phyloP scores from a whole-genome alignment of 1,284 basidiomycete species.

The Leccinum variabile region DNA sequence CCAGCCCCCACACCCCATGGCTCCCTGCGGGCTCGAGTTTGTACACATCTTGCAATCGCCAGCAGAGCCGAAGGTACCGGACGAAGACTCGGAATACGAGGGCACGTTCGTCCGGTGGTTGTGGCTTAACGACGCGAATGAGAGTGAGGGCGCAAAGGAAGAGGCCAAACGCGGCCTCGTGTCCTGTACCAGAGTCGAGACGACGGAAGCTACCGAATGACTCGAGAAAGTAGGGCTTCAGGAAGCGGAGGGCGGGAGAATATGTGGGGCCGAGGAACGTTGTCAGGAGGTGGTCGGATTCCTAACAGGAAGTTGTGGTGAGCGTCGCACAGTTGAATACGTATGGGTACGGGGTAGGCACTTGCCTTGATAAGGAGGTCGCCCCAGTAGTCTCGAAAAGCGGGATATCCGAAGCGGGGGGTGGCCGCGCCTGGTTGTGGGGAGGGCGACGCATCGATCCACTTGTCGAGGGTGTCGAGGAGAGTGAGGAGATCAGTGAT shows the following conservation, averaged over 20 bases:
- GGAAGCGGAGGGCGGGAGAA: constrained; percentile 50
- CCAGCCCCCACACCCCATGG: constrained; percentile 95
- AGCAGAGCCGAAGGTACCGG: constrained; percentile 81
- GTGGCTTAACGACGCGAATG: constrained; percentile 58
- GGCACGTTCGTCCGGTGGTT: constrained; percentile 55
- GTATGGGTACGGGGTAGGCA: constrained; percentile 2
- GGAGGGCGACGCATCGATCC: constrained; percentile 85
- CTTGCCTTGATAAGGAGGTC: constrained; percentile 74
- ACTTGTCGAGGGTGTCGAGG: constrained; percentile 69
- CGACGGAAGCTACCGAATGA: constrained; percentile 91
- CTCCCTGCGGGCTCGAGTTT: constrained; percentile 94
- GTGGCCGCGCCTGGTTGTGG: constrained; percentile 53
- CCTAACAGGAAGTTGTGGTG: constrained; percentile 42
- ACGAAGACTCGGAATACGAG: constrained; percentile 68
- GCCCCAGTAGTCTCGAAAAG: constrained; percentile 85
- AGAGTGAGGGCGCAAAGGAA: constrained; percentile 72
- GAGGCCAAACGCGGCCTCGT: constrained; percentile 88
- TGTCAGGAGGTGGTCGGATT: constrained; percentile 57
- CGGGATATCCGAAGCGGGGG: constrained; percentile 93
- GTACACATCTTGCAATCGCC: constrained; percentile 88
- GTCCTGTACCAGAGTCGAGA: constrained; percentile 96
- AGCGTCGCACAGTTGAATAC: constrained; percentile 4
- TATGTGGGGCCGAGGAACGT: constrained; percentile 50
- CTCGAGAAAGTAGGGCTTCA: constrained; percentile 77
- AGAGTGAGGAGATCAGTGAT: constrained; percentile 51